Evolutionary conservation across 129 eudicot genomes (phyloP), one percentile per base, ranked within the genome.

Genomic region (Lactuca saligna): DNA sequence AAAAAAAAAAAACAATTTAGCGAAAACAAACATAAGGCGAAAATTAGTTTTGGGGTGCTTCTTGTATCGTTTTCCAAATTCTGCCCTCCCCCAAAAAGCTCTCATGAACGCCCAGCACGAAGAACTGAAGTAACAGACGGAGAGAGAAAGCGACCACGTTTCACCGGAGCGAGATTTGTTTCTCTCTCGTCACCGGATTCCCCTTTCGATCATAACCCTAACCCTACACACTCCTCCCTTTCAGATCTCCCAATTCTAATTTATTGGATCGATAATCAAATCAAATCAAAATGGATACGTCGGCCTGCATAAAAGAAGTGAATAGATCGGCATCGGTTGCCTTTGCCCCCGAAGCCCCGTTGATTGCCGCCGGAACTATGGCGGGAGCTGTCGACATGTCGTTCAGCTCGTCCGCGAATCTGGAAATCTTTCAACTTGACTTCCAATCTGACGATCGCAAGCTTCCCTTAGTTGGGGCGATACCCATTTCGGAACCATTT

Each of bases 371-470:
- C 53, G 99, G 99, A 13, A 94, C 99, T 50, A 87, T 87, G 99
- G 99, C 99, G 0, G 99, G 99, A 41, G 97, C 97, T 69, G 97
- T 94, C 51, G 99, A 94, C 72, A 83, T 87, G 80, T 88, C 94
- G 34, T 94, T 94, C 73, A 94, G 99, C 68, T 87, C 99, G 3
- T 83, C 97, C 6, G 97, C 99, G 12, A 81, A 87, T 75, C 90
- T 94, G 53, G 99, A 94, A 64, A 89, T 94, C 50, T 94, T 87
- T 72, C 80, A 90, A 81, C 89, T 94, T 13, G 96, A 94, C 75
- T 94, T 94, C 79, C 84, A 76, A 69, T 87, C 96, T 0, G 97
- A 94, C 61, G 97, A 90, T 83, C 87, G 79, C 42, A 74, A 80
- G 29, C 70, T 94, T 67, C 80, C 86, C 10, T 54, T 87, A 31